These are phyloP conservation scores for Rosa multiflora DNA, from an alignment of 306 rosid species.

Conservation along the genomic window DNA sequence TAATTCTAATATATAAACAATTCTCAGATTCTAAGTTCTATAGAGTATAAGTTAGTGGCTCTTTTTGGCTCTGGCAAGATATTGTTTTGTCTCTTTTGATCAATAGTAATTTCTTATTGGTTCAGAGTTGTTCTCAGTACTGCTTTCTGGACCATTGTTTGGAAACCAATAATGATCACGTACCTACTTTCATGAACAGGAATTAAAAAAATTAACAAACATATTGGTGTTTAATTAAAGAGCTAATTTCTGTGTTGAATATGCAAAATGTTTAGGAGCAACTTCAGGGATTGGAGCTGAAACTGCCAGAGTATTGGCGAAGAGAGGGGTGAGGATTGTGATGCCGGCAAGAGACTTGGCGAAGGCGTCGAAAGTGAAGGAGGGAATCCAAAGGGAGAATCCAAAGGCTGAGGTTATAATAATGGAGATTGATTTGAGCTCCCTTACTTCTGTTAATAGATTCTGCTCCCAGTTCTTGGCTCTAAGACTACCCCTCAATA, in stretches of 20 bases:
- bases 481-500: constrained; percentile 68
- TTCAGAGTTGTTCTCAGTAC: constrained; percentile 26
- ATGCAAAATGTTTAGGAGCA: constrained; percentile 49
- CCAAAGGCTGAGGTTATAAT: constrained; percentile 72
- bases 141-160: constrained; percentile 11
- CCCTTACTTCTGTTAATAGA: constrained; percentile 71
- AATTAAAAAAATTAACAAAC: neutral
- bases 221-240: neutral
- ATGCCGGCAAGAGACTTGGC: constrained; percentile 75
- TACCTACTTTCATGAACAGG: neutral
- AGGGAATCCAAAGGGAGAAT: constrained; percentile 54
- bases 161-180: neutral
- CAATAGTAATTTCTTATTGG: constrained; percentile 25
- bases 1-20: neutral
- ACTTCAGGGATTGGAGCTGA: constrained; percentile 94
- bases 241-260: neutral
- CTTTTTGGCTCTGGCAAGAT: constrained; percentile 44
- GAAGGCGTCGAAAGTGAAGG: constrained; percentile 64
- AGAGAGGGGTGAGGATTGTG: constrained; percentile 88
- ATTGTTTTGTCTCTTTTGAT: constrained; percentile 41
- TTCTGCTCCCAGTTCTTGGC: constrained; percentile 71
- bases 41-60: constrained; percentile 26
- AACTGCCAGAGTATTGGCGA: constrained; percentile 89
- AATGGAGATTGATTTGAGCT: constrained; percentile 86
- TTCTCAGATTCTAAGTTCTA: neutral